These are phyloP conservation scores for Solanum phureja DNA, from an alignment of 257 asterid species.

Conservation along the genomic window DNA sequence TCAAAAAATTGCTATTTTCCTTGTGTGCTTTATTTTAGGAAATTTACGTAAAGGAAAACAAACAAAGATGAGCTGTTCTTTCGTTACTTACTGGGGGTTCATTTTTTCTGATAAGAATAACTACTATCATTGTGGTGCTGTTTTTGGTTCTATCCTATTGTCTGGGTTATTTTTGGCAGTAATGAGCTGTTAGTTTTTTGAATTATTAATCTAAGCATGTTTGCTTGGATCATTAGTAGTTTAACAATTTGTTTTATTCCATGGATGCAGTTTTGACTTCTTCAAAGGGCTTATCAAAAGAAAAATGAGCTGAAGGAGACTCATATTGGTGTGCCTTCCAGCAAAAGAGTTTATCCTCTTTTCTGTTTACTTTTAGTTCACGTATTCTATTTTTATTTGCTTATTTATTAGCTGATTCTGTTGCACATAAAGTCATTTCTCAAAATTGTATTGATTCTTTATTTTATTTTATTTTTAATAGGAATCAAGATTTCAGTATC, in stretches of 20 bases:
- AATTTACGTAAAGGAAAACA: neutral
- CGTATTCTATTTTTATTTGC: neutral
- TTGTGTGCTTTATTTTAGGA: neutral
- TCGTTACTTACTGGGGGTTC: neutral
- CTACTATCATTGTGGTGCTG: neutral
- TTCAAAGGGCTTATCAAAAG: constrained; percentile 70
- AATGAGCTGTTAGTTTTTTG: neutral
- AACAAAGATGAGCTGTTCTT: neutral
- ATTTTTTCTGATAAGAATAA: neutral
- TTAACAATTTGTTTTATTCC: neutral
- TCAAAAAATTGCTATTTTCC: neutral
- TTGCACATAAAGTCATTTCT: neutral
- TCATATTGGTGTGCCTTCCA: neutral
- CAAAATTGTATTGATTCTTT: neutral
- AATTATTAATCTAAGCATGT: neutral
- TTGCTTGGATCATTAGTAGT: neutral
- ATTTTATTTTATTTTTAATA: neutral
- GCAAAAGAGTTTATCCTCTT: neutral
- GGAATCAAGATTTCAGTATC: neutral
- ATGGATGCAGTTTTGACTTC: constrained; percentile 79
- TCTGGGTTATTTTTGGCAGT: neutral
- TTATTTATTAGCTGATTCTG: neutral
- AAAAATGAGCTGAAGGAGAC: constrained; percentile 36
- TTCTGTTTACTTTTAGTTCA: neutral
- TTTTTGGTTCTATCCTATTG: neutral